These are phyloP conservation scores for Vigna radiata DNA, from an alignment of 306 rosid species.

Conservation along the genomic window DNA sequence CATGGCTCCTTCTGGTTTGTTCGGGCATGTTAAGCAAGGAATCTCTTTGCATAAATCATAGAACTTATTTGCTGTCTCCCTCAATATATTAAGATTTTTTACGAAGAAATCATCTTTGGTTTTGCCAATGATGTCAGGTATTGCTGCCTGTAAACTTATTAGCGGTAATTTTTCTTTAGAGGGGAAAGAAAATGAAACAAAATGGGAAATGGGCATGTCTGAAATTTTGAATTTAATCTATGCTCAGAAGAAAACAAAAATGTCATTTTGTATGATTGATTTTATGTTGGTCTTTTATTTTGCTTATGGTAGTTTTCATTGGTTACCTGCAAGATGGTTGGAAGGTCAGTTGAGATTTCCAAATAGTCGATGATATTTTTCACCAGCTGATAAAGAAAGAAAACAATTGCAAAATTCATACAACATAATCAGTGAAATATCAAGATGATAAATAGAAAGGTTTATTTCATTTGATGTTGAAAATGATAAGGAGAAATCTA, in stretches of 20 bases:
- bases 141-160: constrained; percentile 59
- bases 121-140: constrained; percentile 61
- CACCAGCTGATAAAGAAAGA: constrained; percentile 50
- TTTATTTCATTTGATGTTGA: too few species aligned
- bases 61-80: constrained; percentile 55
- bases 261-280: not conserved
- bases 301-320: constrained; percentile 17
- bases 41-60: constrained; percentile 58
- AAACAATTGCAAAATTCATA: constrained; percentile 4
- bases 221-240: constrained; percentile 1
- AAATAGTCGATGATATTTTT: constrained; percentile 52
- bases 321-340: constrained; percentile 69
- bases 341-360: constrained; percentile 58
- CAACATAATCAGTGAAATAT: not conserved
- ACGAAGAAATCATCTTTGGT: constrained; percentile 55
- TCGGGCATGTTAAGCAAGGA: constrained; percentile 67
- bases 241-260: not conserved
- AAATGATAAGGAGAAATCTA: constrained; percentile 17
- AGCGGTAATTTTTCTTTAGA: constrained; percentile 4
- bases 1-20: constrained; percentile 80
- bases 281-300: too few species aligned
- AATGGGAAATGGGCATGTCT: too few species aligned
- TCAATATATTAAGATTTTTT: constrained; percentile 48
- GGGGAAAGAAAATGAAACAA: not conserved
- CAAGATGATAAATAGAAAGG: too few species aligned